These are phyloP conservation scores for Hyparrhenia diplandra DNA, from an alignment of 176 grass and related monocot species.

Conservation along the genomic window DNA sequence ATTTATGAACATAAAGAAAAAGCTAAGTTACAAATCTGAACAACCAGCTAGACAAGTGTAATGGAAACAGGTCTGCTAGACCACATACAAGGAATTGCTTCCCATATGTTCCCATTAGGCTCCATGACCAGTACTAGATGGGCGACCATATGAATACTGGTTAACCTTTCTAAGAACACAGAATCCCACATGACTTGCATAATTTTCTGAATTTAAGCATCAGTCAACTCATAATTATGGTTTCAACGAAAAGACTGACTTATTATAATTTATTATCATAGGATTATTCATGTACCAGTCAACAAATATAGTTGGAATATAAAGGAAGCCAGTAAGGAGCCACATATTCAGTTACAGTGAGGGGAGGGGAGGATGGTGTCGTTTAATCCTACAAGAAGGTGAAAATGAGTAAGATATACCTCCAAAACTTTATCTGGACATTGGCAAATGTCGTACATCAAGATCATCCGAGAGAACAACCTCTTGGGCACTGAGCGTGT, in stretches of 20 bases:
- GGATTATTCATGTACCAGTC: background rate
- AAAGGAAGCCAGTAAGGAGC: background rate
- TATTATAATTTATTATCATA: background rate
- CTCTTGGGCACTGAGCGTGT: slow-evolving; percentile 75
- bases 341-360: background rate
- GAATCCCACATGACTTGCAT: background rate
- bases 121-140: background rate
- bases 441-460: slow-evolving; percentile 52
- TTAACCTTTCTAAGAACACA: background rate
- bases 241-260: background rate
- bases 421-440: slow-evolving; percentile 75
- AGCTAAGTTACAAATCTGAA: background rate
- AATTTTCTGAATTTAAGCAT: background rate
- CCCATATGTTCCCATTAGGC: background rate
- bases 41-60: background rate
- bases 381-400: slow-evolving; percentile 1
- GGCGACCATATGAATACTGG: background rate
- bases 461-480: slow-evolving; percentile 84
- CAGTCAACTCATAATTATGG: background rate
- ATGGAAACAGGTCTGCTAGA: background rate
- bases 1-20: background rate
- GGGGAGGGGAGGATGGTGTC: background rate
- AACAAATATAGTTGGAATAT: background rate
- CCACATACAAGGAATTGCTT: background rate
- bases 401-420: slow-evolving; percentile 32